phyloP scores from a whole-genome alignment of 108 stramenopile genomes.

The Parietichytrium sp. region DNA sequence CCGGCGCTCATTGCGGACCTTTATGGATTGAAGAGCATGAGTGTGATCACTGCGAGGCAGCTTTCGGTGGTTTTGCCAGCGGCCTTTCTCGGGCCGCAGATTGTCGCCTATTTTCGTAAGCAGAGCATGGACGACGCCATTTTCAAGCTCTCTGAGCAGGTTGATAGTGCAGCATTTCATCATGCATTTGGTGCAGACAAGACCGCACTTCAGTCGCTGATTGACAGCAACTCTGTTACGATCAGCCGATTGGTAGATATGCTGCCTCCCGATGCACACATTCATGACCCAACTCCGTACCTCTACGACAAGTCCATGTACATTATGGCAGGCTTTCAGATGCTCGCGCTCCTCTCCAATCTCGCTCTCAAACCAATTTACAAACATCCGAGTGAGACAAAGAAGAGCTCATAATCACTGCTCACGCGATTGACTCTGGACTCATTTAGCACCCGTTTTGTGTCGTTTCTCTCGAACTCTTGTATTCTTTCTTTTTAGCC shows the following conservation, averaged over 20 bases:
- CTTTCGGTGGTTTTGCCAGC: constrained; percentile 49
- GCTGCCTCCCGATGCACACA: constrained; percentile 62
- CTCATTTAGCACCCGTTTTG: too few species aligned
- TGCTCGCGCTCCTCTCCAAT: constrained; percentile 58
- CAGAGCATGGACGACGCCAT: constrained; percentile 55
- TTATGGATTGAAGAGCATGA: constrained; percentile 74
- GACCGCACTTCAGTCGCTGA: constrained; percentile 59
- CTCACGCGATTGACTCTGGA: too few species aligned
- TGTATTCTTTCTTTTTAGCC: too few species aligned
- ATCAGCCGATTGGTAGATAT: constrained; percentile 72
- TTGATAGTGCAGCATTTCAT: constrained; percentile 65
- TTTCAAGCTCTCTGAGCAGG: constrained; percentile 59
- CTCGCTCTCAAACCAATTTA: constrained; percentile 57
- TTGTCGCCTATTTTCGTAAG: constrained; percentile 1
- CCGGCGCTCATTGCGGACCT: constrained; percentile 81
- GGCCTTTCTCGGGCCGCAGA: constrained; percentile 20
- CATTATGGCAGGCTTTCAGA: constrained; percentile 70
- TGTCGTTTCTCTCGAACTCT: too few species aligned
- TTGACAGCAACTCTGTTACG: constrained; percentile 73
- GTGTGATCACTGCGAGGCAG: constrained; percentile 67
- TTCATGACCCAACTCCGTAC: constrained; percentile 75
- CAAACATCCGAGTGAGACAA: too few species aligned
- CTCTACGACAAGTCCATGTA: constrained; percentile 76
- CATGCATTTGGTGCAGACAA: constrained; percentile 63
- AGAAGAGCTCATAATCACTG: too few species aligned